Conservation (phyloP, 176 grass and related monocot species). For the Triticum dicoccoides region DNA sequence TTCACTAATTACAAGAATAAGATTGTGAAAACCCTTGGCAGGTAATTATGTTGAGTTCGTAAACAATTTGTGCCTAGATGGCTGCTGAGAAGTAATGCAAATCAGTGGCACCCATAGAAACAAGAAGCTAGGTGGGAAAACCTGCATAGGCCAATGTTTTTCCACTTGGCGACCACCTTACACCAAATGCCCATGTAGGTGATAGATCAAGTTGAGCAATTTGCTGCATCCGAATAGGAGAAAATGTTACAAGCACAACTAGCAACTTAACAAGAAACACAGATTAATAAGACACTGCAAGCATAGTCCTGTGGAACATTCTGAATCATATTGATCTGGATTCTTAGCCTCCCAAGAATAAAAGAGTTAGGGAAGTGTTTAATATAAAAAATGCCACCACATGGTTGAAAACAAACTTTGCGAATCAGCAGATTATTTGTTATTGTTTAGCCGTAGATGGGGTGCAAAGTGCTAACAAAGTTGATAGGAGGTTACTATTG, state of each 20-base stretch:
- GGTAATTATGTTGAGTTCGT: neutral
- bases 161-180: conserved; percentile 96
- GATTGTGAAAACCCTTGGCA: neutral
- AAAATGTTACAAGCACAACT: neutral
- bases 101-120: conserved; percentile 19
- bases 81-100: neutral
- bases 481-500: neutral
- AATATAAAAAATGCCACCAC: neutral
- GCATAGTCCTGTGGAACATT: neutral
- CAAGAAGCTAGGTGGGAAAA: conserved; percentile 19
- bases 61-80: neutral
- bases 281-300: neutral
- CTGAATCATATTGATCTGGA: neutral
- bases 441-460: neutral
- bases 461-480: neutral
- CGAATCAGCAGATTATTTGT: neutral
- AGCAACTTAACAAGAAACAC: conserved; percentile 1
- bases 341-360: neutral
- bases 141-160: conserved; percentile 92
- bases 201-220: conserved; percentile 96
- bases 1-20: neutral
- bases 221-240: conserved; percentile 61
- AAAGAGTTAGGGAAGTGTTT: neutral
- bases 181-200: conserved; percentile 88
- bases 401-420: conserved; percentile 1